phyloP scores from a whole-genome alignment of 2,329 filamentous ascomycete species.

The Kalaharituber pfeilii region DNA sequence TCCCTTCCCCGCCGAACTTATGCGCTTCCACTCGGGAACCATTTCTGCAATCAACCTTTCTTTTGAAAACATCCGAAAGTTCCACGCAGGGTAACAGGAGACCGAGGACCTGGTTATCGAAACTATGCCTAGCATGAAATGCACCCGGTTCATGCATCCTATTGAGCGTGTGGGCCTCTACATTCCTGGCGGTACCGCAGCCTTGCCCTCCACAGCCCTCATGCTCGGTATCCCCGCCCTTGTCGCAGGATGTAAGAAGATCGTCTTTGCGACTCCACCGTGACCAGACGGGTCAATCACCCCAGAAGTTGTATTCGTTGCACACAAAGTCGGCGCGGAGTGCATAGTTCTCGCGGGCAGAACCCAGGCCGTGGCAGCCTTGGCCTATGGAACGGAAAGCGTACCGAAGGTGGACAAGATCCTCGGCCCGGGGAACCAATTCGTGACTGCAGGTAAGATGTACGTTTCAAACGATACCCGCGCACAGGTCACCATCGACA shows the following conservation, averaged over 20 bases:
- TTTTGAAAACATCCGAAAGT: constrained; percentile 83
- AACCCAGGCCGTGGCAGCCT: constrained; percentile 83
- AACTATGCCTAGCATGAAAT: constrained; percentile 94
- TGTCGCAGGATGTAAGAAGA: constrained; percentile 91
- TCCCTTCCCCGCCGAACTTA: constrained; percentile 68
- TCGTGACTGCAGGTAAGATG: constrained; percentile 98
- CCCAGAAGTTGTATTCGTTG: constrained; percentile 91
- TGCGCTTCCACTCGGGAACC: constrained; percentile 70
- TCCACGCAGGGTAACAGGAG: constrained; percentile 82
- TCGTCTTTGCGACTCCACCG: constrained; percentile 82
- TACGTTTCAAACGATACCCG: constrained; percentile 92
- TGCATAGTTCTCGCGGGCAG: constrained; percentile 91
- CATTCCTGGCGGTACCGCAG: constrained; percentile 86
- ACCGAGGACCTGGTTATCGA: constrained; percentile 69
- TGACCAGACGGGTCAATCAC: constrained; percentile 78
- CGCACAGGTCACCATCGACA: constrained; percentile 88
- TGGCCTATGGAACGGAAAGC: constrained; percentile 93
- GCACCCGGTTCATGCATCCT: constrained; percentile 76
- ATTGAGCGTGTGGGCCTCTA: constrained; percentile 96
- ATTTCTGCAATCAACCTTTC: constrained; percentile 80
- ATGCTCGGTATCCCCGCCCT: constrained; percentile 97
- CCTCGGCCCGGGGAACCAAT: constrained; percentile 91
- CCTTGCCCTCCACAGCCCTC: constrained; percentile 88
- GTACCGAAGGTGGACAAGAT: constrained; percentile 98
- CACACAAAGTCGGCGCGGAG: constrained; percentile 90